Percentiles rank a stretch among this genome's conserved stretches.
phyloP scores from a whole-genome alignment of 2,329 filamentous ascomycete species.

The Monosporascus sp. region DNA sequence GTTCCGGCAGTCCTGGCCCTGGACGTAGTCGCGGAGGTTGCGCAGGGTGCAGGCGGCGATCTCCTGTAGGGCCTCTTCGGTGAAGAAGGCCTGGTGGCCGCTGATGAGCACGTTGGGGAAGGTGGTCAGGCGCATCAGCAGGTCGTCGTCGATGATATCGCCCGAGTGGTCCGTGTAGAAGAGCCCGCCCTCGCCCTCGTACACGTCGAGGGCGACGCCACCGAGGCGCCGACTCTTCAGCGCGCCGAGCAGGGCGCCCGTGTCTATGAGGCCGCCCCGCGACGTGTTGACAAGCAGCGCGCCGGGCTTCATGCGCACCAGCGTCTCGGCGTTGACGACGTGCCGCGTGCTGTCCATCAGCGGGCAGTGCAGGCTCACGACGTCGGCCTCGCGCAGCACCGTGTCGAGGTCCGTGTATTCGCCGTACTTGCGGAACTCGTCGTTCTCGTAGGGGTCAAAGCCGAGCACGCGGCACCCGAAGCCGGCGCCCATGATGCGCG shows the following conservation, averaged over 20 bases:
- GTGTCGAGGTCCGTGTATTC: slow-evolving; percentile 49
- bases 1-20: slow-evolving; percentile 15
- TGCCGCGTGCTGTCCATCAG: slow-evolving; percentile 54
- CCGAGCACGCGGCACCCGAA: slow-evolving; percentile 61
- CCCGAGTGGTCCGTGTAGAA: slow-evolving; percentile 63
- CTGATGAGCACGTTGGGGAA: slow-evolving; percentile 64
- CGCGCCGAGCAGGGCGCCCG: slow-evolving; percentile 51
- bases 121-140: slow-evolving; percentile 60
- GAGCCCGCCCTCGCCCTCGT: slow-evolving; percentile 58
- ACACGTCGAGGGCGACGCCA: slow-evolving; percentile 62
- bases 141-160: slow-evolving; percentile 62
- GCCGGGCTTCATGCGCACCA: slow-evolving; percentile 52
- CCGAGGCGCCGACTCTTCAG: slow-evolving; percentile 57
- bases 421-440: slow-evolving; percentile 45
- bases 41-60: slow-evolving; percentile 56
- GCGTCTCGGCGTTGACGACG: slow-evolving; percentile 51
- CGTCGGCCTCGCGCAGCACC: slow-evolving; percentile 51
- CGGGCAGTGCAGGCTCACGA: slow-evolving; percentile 63
- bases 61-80: slow-evolving; percentile 57
- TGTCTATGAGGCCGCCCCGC: slow-evolving; percentile 59
- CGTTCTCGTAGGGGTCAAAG: slow-evolving; percentile 50
- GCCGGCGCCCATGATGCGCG: slow-evolving; percentile 53
- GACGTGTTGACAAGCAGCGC: slow-evolving; percentile 65
- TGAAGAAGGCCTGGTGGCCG: slow-evolving; percentile 67
- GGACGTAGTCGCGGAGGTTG: slow-evolving; percentile 47